These are phyloP conservation scores for Fusarium robinianum DNA, from an alignment of 2,329 filamentous ascomycete genomes.

Conservation along the genomic window DNA sequence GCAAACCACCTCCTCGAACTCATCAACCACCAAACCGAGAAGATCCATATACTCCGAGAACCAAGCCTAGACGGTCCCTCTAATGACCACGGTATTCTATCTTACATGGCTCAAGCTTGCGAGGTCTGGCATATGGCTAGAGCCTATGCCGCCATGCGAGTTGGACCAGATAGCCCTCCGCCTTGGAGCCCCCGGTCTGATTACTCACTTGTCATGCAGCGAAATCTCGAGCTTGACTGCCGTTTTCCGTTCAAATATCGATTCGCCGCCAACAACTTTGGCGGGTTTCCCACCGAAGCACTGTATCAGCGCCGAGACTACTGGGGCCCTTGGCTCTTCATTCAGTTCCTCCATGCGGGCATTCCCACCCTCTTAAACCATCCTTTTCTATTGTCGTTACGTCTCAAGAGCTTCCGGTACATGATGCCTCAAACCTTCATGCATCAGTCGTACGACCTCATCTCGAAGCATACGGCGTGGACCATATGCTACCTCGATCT, in stretches of 20 bases:
- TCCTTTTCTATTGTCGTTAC: conserved; percentile 56
- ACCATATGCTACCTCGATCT: conserved; percentile 56
- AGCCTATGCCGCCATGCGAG: conserved; percentile 51
- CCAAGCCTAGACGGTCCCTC: not conserved
- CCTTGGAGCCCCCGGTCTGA: conserved; percentile 55
- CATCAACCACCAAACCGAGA: not conserved
- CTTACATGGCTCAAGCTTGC: conserved; percentile 49
- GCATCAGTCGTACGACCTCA: conserved; percentile 57
- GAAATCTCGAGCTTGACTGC: conserved; percentile 58
- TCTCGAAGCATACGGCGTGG: conserved; percentile 56
- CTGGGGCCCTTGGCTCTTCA: conserved; percentile 58
- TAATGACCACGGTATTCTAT: conserved; percentile 47
- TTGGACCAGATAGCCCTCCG: conserved; percentile 46
- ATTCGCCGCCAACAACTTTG: conserved; percentile 54
- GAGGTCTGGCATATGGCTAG: conserved; percentile 54
- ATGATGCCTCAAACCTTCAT: conserved; percentile 59
- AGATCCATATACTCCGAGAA: not conserved
- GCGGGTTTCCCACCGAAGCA: conserved; percentile 46
- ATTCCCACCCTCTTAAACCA: conserved; percentile 59
- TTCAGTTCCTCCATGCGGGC: conserved; percentile 57
- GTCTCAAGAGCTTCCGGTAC: conserved; percentile 56
- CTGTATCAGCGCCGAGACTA: conserved; percentile 53
- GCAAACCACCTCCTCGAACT: not conserved
- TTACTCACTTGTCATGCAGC: conserved; percentile 54
- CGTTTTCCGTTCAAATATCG: conserved; percentile 55